Percentiles rank a stretch among this genome's conserved stretches.
These are phyloP conservation scores for Pseudogymnoascus sp. DNA, from an alignment of 2,329 filamentous ascomycete species.

Conservation along the genomic window DNA sequence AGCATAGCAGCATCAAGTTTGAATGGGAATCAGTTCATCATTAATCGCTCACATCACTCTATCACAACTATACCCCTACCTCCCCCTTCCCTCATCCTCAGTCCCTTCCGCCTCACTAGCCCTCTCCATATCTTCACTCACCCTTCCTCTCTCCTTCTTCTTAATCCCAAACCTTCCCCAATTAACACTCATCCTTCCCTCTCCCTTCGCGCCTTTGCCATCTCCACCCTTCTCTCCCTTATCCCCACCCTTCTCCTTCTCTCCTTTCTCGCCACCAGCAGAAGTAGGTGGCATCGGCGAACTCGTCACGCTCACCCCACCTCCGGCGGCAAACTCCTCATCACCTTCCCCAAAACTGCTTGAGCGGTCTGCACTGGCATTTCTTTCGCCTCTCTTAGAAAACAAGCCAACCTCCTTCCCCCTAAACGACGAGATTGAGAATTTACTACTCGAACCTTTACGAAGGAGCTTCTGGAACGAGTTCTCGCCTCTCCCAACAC, in stretches of 20 bases:
- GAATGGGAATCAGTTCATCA: background rate
- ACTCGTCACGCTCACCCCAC: constrained; percentile 47
- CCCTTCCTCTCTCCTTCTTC: constrained; percentile 20
- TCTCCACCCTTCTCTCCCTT: constrained; percentile 12
- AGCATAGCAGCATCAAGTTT: background rate
- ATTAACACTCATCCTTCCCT: constrained; percentile 23
- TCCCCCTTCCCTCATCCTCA: constrained; percentile 20
- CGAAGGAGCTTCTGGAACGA: constrained; percentile 53
- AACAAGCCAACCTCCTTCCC: constrained; percentile 37
- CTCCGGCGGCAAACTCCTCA: constrained; percentile 34
- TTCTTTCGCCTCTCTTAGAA: constrained; percentile 25
- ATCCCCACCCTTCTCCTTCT: constrained; percentile 36
- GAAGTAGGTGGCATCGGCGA: constrained; percentile 31
- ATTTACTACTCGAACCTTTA: constrained; percentile 59
- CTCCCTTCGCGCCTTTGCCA: constrained; percentile 17
- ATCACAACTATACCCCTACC: background rate
- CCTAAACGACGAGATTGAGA: constrained; percentile 49
- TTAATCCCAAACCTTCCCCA: constrained; percentile 25
- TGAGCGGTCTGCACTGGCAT: constrained; percentile 45
- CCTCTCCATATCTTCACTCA: constrained; percentile 25
- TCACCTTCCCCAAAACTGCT: constrained; percentile 48
- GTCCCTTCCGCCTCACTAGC: constrained; percentile 25
- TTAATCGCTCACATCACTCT: background rate
- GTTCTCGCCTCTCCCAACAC: constrained; percentile 8
- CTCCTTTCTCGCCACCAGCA: constrained; percentile 42